Evolutionary conservation across 305 asterid species (phyloP).

Genomic region (Fraxinus angustifolia): DNA sequence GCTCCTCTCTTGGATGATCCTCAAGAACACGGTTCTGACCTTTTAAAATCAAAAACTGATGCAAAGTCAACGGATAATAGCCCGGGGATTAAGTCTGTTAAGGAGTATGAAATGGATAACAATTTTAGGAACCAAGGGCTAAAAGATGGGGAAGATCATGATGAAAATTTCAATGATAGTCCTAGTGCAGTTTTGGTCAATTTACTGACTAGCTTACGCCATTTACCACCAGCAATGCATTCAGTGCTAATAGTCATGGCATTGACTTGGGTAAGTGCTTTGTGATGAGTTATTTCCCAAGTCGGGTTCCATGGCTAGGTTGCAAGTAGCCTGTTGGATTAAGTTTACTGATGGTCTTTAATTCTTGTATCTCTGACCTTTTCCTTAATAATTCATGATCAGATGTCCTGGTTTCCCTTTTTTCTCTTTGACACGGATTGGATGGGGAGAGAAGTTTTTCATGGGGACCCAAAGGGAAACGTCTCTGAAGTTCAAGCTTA

Average conservation of each 20-base stretch:
- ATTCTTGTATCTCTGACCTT: background rate
- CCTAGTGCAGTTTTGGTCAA: slow-evolving; percentile 98
- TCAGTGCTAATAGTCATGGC: slow-evolving; percentile 97
- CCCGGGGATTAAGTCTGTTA: slow-evolving; percentile 42
- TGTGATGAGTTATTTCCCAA: background rate
- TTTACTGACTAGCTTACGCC: slow-evolving; percentile 89
- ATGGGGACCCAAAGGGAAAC: slow-evolving; percentile 91
- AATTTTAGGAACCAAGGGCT: slow-evolving; percentile 38
- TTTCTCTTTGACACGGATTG: slow-evolving; percentile 97
- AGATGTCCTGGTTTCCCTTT: slow-evolving; percentile 99
- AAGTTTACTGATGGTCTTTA: slow-evolving; percentile 15
- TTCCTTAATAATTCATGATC: slow-evolving; percentile 10
- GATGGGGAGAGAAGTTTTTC: slow-evolving; percentile 99
- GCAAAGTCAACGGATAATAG: slow-evolving; percentile 28
- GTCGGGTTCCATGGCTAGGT: background rate
- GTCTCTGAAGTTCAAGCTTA: slow-evolving; percentile 63
- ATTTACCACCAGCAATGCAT: slow-evolving; percentile 95
- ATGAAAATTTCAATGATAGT: slow-evolving; percentile 56
- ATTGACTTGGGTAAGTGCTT: slow-evolving; percentile 82
- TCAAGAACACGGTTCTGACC: slow-evolving; percentile 43
- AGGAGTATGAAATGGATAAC: slow-evolving; percentile 28
- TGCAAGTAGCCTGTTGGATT: background rate
- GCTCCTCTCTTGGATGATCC: slow-evolving; percentile 80
- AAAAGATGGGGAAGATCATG: slow-evolving; percentile 41
- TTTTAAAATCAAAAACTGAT: slow-evolving; percentile 39